Evolutionary conservation across 148 eudicot genomes (phyloP), one percentile per base, ranked within the genome.

Genomic region (Fagopyrum tataricum): DNA sequence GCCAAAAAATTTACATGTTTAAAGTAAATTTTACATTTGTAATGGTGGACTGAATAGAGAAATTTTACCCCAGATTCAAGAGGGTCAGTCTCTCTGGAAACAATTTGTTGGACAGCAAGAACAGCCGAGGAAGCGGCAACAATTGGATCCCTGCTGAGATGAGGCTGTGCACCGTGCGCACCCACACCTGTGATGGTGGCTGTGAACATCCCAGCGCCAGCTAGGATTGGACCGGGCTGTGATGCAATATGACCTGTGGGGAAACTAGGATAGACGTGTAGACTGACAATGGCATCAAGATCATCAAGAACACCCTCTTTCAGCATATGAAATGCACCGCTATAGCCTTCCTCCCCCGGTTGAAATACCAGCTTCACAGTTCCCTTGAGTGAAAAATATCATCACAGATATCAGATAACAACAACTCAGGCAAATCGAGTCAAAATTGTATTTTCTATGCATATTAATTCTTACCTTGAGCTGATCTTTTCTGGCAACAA

Each of bases 271-370:
- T 73, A 44, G 44, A 89, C 89, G 76, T 89, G 94, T 49, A 89
- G 58, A 72, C 82, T 80, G 40, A 87, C 76, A 44, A 87, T 87
- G 71, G 86, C 88, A 68, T 85, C 70, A 12, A 89, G 71, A 15
- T 87, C 82, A 4, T 87, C 84, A 24, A 89, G 77, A 73, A 81
- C 89, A 46, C 85, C 87, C 31, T 87, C 84, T 58, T 87, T 73
- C 24, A 89, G 53, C 91, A 89, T 81, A 76, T 85, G 77, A 75
- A 82, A 74, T 31, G 91, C 91, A n/a, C 94, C 94, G 5, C 85
- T 83, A 75, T 80, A 76, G 31, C 94, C 94, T 81, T 89, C 94
- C 83, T 89, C 94, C n/a, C 86, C 94, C 9, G 94, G 94, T 79
- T 89, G 94, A 72, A 89, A 89, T 24, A 89, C 91, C 72, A 89